Evolutionary conservation across 2,329 filamentous ascomycete species (phyloP).

Genomic region (Triangularia verruculosa): DNA sequence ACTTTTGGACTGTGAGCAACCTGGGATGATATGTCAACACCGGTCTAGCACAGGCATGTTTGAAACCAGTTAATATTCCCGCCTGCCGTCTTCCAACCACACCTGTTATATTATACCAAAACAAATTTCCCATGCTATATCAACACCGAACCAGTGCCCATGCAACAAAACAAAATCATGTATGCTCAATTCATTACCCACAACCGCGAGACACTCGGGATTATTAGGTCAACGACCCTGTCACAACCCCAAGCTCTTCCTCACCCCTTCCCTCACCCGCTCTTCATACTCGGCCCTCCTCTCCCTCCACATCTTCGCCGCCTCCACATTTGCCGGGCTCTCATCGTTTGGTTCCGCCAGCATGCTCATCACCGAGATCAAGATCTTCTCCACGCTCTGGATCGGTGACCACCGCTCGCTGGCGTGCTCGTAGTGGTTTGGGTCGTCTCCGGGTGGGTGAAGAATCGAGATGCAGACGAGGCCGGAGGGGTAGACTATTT

Average conservation of each 20-base stretch:
- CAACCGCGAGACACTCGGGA: no score
- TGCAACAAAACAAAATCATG: not conserved
- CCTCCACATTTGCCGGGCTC: constrained; percentile 93
- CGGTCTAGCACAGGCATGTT: no score
- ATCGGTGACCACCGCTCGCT: constrained; percentile 96
- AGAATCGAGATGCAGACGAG: constrained; percentile 98
- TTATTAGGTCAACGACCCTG: no score
- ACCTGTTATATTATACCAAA: not conserved
- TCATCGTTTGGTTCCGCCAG: constrained; percentile 96
- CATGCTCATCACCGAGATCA: constrained; percentile 98
- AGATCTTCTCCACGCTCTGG: constrained; percentile 95
- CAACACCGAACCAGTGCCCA: not conserved
- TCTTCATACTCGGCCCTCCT: constrained; percentile 78
- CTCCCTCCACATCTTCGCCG: constrained; percentile 94
- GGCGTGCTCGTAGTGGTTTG: constrained; percentile 96
- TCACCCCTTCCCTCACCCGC: constrained; percentile 78
- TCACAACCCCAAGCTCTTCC: constrained; percentile 68
- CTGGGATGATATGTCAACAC: not conserved
- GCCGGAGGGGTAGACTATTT: constrained; percentile 82
- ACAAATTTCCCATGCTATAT: not conserved
- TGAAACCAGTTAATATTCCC: not conserved
- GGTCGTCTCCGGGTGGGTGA: constrained; percentile 92
- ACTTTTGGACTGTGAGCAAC: not conserved
- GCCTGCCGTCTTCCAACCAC: not conserved
- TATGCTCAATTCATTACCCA: not conserved